Percentiles rank a stretch among this genome's conserved stretches.
Evolutionary conservation across 495 filamentous ascomycete genomes (phyloP).

Genomic region (Hyaloscypha variabilis): DNA sequence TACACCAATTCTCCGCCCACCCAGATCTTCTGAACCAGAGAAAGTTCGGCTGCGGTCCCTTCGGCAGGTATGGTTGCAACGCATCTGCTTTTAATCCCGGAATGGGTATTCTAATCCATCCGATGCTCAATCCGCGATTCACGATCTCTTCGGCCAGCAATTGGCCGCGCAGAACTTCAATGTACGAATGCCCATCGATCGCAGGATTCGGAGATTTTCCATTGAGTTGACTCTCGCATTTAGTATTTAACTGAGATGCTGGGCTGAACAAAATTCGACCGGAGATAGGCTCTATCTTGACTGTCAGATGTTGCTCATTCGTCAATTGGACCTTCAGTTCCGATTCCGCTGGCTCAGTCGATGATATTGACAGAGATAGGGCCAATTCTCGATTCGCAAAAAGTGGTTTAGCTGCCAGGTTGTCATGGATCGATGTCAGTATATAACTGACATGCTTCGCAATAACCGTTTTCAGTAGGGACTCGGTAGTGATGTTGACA

Average conservation of each 20-base stretch:
- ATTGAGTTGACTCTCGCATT: slow-evolving; percentile 56
- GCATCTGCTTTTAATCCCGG: slow-evolving; percentile 58
- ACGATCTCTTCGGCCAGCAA: slow-evolving; percentile 66
- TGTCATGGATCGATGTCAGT: slow-evolving; percentile 60
- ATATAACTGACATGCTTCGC: slow-evolving; percentile 71
- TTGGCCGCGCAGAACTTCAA: slow-evolving; percentile 60
- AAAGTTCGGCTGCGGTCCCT: slow-evolving; percentile 54
- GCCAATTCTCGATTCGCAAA: slow-evolving; percentile 58
- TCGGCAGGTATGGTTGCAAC: slow-evolving; percentile 61
- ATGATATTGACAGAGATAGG: slow-evolving; percentile 56
- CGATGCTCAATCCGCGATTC: slow-evolving; percentile 57
- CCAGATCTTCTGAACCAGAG: slow-evolving; percentile 64
- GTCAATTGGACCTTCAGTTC: slow-evolving; percentile 69
- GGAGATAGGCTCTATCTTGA: slow-evolving; percentile 69
- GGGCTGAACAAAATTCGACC: slow-evolving; percentile 59
- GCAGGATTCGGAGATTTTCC: slow-evolving; percentile 33
- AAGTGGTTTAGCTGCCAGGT: slow-evolving; percentile 55
- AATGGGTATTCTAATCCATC: slow-evolving; percentile 58
- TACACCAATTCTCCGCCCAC: slow-evolving; percentile 69
- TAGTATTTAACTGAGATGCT: slow-evolving; percentile 39
- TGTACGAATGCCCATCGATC: slow-evolving; percentile 51
- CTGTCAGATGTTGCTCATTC: slow-evolving; percentile 52
- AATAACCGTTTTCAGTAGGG: slow-evolving; percentile 72
- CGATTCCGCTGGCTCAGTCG: slow-evolving; percentile 65
- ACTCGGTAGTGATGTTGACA: slow-evolving; percentile 68